Conservation (phyloP, 1,139 yeast genomes). For the Pichia sp. region DNA sequence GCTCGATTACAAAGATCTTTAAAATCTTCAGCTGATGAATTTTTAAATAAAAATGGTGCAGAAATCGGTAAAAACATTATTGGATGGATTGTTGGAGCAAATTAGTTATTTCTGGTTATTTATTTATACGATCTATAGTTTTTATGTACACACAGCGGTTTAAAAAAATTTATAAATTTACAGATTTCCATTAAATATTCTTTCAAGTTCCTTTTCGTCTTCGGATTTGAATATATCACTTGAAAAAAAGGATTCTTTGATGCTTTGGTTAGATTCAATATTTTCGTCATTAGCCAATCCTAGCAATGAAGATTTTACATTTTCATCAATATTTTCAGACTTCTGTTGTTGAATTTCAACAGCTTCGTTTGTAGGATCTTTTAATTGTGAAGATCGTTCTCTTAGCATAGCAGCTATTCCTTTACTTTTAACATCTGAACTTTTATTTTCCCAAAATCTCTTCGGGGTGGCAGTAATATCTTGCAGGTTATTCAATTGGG, state of each 20-base stretch:
- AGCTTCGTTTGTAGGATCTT: neutral
- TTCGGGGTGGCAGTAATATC: neutral
- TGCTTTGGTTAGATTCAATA: no score
- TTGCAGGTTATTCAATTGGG: neutral
- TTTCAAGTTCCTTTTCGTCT: slow-evolving; percentile 1
- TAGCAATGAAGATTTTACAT: no score
- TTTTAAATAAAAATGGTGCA: slow-evolving; percentile 18
- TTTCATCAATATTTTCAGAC: no score
- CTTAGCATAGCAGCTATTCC: no score
- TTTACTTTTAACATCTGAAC: neutral
- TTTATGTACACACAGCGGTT: neutral
- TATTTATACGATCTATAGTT: neutral
- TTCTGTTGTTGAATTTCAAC: neutral
- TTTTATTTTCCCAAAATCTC: neutral
- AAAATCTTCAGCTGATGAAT: slow-evolving; percentile 24
- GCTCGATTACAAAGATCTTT: slow-evolving; percentile 26
- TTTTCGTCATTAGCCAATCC: no score
- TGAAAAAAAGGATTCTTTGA: no score
- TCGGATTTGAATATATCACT: slow-evolving; percentile 4
- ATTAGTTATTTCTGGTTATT: slow-evolving; percentile 7
- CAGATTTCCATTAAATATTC: neutral
- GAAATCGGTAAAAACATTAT: slow-evolving; percentile 29
- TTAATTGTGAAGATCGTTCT: neutral
- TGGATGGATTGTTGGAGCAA: slow-evolving; percentile 32
- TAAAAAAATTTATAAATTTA: neutral